Conservation (phyloP, 495 filamentous ascomycete genomes). For the Tuber aestivum region DNA sequence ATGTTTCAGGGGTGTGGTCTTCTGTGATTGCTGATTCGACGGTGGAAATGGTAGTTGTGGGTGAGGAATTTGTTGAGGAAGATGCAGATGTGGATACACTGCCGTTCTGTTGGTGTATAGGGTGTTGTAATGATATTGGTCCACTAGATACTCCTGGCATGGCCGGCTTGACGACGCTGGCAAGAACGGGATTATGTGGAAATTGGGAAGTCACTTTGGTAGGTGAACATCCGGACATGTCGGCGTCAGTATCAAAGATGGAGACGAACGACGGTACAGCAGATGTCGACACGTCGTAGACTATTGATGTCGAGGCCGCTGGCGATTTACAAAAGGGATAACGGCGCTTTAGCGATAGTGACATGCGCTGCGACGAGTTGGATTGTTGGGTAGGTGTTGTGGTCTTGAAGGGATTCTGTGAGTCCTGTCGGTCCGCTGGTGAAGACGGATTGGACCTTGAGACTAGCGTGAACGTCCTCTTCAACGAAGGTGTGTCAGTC, state of each 20-base stretch:
- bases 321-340: constrained; percentile 43
- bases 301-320: constrained; percentile 28
- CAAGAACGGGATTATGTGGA: constrained; percentile 21
- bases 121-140: constrained; percentile 28
- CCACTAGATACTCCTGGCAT: constrained; percentile 25
- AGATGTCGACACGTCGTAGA: constrained; percentile 23
- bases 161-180: not conserved
- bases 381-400: constrained; percentile 24
- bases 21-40: constrained; percentile 80
- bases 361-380: constrained; percentile 40
- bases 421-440: constrained; percentile 35
- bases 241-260: constrained; percentile 39
- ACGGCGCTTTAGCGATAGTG: constrained; percentile 42
- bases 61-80: constrained; percentile 87
- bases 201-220: constrained; percentile 31
- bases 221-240: constrained; percentile 41
- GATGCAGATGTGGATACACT: constrained; percentile 74
- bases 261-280: constrained; percentile 35
- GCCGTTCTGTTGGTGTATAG: constrained; percentile 53
- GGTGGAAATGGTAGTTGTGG: constrained; percentile 90
- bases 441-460: constrained; percentile 38
- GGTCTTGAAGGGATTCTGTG: constrained; percentile 32
- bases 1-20: constrained; percentile 86
- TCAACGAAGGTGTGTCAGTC: constrained; percentile 37
- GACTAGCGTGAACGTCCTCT: constrained; percentile 41